A percentile compares a stretch with the other conserved stretches of the same genome.
Conservation (phyloP, 2,329 filamentous ascomycete genomes). For the Arthroderma uncinatum region DNA sequence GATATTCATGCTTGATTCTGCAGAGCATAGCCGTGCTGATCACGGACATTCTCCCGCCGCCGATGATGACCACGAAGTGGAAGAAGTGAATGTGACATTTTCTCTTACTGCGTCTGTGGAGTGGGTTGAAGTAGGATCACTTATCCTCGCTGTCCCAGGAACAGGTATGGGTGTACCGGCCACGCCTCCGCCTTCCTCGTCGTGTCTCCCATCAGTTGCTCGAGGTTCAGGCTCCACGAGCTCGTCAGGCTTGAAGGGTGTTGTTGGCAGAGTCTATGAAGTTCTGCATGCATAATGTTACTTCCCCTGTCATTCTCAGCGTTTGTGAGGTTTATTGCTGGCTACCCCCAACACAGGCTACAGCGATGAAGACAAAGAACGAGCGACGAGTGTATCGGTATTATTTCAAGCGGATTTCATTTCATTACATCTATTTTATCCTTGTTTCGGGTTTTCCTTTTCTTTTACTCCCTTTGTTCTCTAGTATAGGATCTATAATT, state of each 20-base stretch:
- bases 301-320: background rate
- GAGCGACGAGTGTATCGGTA: background rate
- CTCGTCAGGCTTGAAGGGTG: constrained; percentile 47
- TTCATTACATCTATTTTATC: background rate
- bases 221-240: constrained; percentile 34
- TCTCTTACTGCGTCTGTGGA: constrained; percentile 48
- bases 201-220: constrained; percentile 10
- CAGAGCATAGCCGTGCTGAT: constrained; percentile 3
- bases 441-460: background rate
- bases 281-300: constrained; percentile 17
- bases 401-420: background rate
- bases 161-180: constrained; percentile 38
- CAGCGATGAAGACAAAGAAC: background rate
- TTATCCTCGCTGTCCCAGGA: constrained; percentile 50
- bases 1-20: constrained; percentile 36
- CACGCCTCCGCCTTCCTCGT: constrained; percentile 24
- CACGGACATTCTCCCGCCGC: constrained; percentile 7
- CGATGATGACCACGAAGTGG: constrained; percentile 8
- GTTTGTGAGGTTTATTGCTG: background rate
- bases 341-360: background rate
- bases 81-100: constrained; percentile 41
- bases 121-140: constrained; percentile 47
- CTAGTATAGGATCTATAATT: background rate
- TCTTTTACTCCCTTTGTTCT: background rate
- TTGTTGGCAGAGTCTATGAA: constrained; percentile 42